Evolutionary conservation across 1,284 basidiomycete species (phyloP).

Genomic region (Leccinum pachyderme): DNA sequence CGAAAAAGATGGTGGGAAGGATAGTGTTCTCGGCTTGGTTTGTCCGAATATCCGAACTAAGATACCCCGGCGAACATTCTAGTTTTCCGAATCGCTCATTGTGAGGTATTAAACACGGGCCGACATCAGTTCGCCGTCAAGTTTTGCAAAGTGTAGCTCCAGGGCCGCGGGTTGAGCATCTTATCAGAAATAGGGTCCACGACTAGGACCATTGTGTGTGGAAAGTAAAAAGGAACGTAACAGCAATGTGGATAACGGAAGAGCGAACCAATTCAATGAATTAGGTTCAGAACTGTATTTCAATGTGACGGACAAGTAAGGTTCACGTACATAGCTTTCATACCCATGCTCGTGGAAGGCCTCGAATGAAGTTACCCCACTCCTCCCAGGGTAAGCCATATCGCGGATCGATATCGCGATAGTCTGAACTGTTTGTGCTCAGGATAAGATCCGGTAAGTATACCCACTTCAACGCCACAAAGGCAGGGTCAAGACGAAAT

Average conservation of each 20-base stretch:
- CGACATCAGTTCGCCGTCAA: slow-evolving; percentile 1
- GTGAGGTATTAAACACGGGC: slow-evolving; percentile 41
- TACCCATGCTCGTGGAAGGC: slow-evolving; percentile 57
- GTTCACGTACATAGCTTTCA: slow-evolving; percentile 63
- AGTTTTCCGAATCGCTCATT: slow-evolving; percentile 66
- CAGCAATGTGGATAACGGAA: slow-evolving; percentile 1
- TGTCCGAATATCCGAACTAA: background rate
- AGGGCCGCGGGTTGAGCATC: slow-evolving; percentile 31
- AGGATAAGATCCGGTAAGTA: slow-evolving; percentile 13
- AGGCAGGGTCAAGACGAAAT: background rate
- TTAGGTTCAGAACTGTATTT: slow-evolving; percentile 6
- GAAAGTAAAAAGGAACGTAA: slow-evolving; percentile 3
- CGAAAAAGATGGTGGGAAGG: background rate
- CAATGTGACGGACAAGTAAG: slow-evolving; percentile 11
- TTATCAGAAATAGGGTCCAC: slow-evolving; percentile 81
- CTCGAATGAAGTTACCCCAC: slow-evolving; percentile 60
- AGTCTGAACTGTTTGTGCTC: slow-evolving; percentile 52
- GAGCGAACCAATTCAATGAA: slow-evolving; percentile 2
- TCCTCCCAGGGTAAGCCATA: slow-evolving; percentile 58
- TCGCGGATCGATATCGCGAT: slow-evolving; percentile 66
- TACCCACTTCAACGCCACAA: background rate
- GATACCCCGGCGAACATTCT: slow-evolving; percentile 58
- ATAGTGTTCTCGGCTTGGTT: background rate
- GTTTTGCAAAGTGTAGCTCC: background rate
- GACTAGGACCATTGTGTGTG: slow-evolving; percentile 69